Base-by-base conservation (phyloP, 192 early-diverging fungal genomes). In the Backusella sp. region DNA sequence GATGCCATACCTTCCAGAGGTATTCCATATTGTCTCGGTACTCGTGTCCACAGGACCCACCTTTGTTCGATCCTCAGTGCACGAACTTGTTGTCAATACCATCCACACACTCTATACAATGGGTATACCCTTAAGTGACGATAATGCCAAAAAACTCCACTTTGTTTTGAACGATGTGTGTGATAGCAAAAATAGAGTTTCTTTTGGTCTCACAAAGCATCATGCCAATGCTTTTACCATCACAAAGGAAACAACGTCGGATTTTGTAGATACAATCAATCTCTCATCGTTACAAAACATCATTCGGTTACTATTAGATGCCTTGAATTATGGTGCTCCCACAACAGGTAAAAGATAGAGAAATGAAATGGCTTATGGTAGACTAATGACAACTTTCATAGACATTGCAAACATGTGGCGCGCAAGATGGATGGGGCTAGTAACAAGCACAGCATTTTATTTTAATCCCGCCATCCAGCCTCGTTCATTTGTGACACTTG, bases 381-480 rank as follows among this genome's bases (percentile, higher is more conserved):
- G 37, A 56, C 11, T 35, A 17, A 21, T 59, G 2, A 9, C 30
- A 12, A 59, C 9, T 26, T 59, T 2, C 70, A 5, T 76, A 91
- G 94, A 94, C 37, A 88, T 93, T 36, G 90, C 91, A 15, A 91
- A 91, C 75, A 86, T 84, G 46, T 96, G 95, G 90, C 92, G 94
- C 52, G 90, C 96, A 6, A 86, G 95, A 23, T 98, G 97, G 97
- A 94, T 96, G 84, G 89, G 94, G 7, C 80, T 98, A 66, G 90
- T 97, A 19, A 89, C 94, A 5, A 92, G 93, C 41, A 94, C 93
- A 37, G 96, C 97, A 1, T 98, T 98, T 88, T 92, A 96, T 68
- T 93, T 92, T 82, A 96, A 96, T 76, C 94, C 93, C 15, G 94
- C 95, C 0, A 90, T 97, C 28, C 97, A 98, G 80, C 95, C 97